Conservation (phyloP, 768 basidiomycete species). For the Tulasnella sp. region DNA sequence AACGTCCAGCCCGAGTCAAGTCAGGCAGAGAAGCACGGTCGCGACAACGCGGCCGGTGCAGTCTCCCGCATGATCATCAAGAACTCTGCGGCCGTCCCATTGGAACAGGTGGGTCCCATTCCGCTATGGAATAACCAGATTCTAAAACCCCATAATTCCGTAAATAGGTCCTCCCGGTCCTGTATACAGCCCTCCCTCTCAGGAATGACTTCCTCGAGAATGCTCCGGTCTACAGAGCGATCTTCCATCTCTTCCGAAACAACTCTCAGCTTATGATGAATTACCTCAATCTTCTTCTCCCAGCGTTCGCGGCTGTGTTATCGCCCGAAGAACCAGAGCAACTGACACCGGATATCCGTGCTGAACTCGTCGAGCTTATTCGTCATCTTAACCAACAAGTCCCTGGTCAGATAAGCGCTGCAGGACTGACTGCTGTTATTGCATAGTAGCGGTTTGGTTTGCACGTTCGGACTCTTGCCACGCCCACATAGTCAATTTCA, state of each 20-base stretch:
- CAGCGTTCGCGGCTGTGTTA: slow-evolving; percentile 70
- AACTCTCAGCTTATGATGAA: slow-evolving; percentile 58
- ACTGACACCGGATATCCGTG: slow-evolving; percentile 66
- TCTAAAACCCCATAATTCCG: not conserved
- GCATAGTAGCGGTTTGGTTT: not conserved
- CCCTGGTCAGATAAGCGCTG: slow-evolving; percentile 68
- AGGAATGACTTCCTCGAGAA: slow-evolving; percentile 87
- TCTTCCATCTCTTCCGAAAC: slow-evolving; percentile 80
- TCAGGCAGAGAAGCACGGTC: slow-evolving; percentile 64
- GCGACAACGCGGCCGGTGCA: slow-evolving; percentile 94
- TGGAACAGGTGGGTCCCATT: slow-evolving; percentile 35
- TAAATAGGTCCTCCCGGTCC: slow-evolving; percentile 63
- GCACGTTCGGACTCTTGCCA: not conserved
- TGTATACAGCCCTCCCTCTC: slow-evolving; percentile 73
- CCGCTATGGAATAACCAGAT: not conserved
- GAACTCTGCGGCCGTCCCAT: slow-evolving; percentile 66
- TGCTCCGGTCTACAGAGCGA: slow-evolving; percentile 71
- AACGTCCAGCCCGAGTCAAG: slow-evolving; percentile 48
- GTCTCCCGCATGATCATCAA: slow-evolving; percentile 78
- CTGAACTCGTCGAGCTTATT: slow-evolving; percentile 64
- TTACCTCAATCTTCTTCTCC: slow-evolving; percentile 67
- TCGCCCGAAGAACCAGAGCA: slow-evolving; percentile 65
- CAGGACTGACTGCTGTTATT: slow-evolving; percentile 49
- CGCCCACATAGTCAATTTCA: not conserved
- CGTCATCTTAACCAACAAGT: slow-evolving; percentile 59